These are phyloP conservation scores for Vigna reflexopilosa DNA, from an alignment of 306 rosid species.

Conservation along the genomic window DNA sequence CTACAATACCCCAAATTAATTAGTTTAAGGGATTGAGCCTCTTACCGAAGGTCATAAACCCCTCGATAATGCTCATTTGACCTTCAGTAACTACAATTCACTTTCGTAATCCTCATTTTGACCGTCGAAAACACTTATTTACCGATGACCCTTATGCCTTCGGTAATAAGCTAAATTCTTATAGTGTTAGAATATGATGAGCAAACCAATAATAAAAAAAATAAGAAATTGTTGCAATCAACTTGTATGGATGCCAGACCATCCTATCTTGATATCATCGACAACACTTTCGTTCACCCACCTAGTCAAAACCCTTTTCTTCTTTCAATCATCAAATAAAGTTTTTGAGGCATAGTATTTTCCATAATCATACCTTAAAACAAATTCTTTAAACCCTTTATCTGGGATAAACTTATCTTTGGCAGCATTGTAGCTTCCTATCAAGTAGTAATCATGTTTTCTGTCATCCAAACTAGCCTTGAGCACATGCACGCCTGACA, in stretches of 20 bases:
- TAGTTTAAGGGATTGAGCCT: too few species aligned
- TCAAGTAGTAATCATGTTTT: conserved; percentile 63
- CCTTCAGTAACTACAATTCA: too few species aligned
- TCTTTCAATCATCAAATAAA: conserved; percentile 63
- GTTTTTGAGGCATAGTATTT: conserved; percentile 95
- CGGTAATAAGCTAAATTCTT: too few species aligned
- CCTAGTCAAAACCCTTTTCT: conserved; percentile 74
- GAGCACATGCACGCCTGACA: conserved; percentile 68
- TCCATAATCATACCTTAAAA: conserved; percentile 84
- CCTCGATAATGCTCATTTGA: too few species aligned
- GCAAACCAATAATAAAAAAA: conserved; percentile 13
- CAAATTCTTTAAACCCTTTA: conserved; percentile 37
- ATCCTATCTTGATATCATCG: conserved; percentile 73
- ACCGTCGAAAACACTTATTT: too few species aligned
- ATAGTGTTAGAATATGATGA: background rate
- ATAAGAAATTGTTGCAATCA: background rate
- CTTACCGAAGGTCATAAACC: too few species aligned
- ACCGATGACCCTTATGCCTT: too few species aligned
- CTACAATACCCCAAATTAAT: too few species aligned
- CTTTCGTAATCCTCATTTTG: too few species aligned
- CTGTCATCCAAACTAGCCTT: conserved; percentile 77
- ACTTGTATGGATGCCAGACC: conserved; percentile 89
- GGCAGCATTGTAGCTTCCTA: conserved; percentile 60
- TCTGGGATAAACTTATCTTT: conserved; percentile 65
- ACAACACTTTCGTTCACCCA: conserved; percentile 73